Conservation (phyloP, 176 grass and related monocot genomes). For the Tuctoria greenei region DNA sequence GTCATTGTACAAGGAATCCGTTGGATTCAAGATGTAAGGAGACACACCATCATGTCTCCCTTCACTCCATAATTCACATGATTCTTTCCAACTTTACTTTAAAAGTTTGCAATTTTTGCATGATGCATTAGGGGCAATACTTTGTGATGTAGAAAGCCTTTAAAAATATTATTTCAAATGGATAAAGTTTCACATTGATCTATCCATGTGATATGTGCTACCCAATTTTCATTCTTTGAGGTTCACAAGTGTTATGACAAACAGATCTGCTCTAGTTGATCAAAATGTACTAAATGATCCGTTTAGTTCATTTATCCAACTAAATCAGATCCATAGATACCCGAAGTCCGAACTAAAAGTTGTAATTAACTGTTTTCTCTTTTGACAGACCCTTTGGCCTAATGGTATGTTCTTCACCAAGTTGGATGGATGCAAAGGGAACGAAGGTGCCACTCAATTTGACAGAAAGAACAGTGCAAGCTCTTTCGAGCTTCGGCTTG, state of each 20-base stretch:
- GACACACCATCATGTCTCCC: constrained; percentile 5
- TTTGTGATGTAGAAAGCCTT: constrained; percentile 25
- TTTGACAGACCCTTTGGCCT: constrained; percentile 79
- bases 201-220: constrained; percentile 14
- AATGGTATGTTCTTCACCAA: constrained; percentile 86
- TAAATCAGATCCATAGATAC: no score
- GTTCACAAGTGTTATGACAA: neutral
- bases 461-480: constrained; percentile 35
- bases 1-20: constrained; percentile 67
- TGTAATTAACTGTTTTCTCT: constrained; percentile 32
- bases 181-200: constrained; percentile 23
- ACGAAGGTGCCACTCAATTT: constrained; percentile 39
- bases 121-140: neutral
- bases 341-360: neutral
- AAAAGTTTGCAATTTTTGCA: constrained; percentile 5
- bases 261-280: neutral
- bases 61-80: neutral
- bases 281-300: no score
- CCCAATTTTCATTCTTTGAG: neutral
- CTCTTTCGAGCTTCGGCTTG: constrained; percentile 69
- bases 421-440: constrained; percentile 61
- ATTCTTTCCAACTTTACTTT: constrained; percentile 9
- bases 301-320: no score
- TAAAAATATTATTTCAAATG: constrained; percentile 14
- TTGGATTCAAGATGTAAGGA: constrained; percentile 96